Base-by-base conservation (phyloP, 2,329 filamentous ascomycete genomes). In the Mycosphaerella arachidis region DNA sequence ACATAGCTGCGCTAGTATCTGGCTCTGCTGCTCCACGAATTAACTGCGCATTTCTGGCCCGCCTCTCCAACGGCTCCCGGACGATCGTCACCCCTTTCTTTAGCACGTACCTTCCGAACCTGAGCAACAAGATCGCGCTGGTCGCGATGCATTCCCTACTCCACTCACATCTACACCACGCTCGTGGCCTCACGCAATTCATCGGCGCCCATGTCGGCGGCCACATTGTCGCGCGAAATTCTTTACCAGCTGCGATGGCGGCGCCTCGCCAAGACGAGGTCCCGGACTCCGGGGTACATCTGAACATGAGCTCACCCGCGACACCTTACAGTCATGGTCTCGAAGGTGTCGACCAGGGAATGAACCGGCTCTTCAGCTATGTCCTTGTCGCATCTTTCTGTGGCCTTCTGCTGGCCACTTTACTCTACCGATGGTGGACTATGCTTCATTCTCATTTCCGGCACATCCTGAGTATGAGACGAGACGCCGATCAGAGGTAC, bases 281-380 rank as follows among this genome's bases (percentile, higher is more conserved):
- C 16, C 57, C 48, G 20, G 65, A 65, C 53, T 62, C 60, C 40
- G 65, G 65, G 40, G 37, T 58, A 27, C 55, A 33, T 50, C 53
- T 63, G 53, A 65, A 65, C 54, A 52, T 69, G 51, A 66, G 54
- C 59, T 55, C 58, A 24, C 50, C 56, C 30, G 50, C 57, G 45
- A 64, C 45, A 54, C 67, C 60, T 60, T 68, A 63, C 67, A 67
- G 75, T 29, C 75, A 76, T 65, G 79, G 79, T 59, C 72, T 82
- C 6, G 69, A 68, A 20, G 79, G 79, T 50, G 79, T 82, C 53
- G 74, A 81, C 67, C 79, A 81, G 67, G 62, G 64, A 10, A 69
- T 72, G 48, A 82, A 82, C 72, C 81, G 72, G 66, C 68, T 79
- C 45, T 80, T 77, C 70, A 74, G 76, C 61, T 73, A 81, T 63